phyloP scores from a whole-genome alignment of 305 asterid genomes.

The Caryopteris hybrid region DNA sequence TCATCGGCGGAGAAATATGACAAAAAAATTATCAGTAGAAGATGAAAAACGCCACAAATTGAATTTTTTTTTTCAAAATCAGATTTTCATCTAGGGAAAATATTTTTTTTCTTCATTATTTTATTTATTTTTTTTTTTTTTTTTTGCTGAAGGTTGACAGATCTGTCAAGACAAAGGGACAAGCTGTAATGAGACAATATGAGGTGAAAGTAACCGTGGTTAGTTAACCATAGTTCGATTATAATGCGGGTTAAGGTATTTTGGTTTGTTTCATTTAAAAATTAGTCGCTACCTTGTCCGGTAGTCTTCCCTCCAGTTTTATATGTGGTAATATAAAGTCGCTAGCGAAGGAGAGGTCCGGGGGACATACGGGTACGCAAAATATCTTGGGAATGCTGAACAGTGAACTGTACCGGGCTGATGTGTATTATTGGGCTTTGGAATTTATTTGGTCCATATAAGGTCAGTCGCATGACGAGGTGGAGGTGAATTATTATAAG shows the following conservation, averaged over 20 bases:
- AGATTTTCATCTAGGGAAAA: conserved; percentile 14
- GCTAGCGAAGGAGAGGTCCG: no score
- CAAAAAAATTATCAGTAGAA: conserved; percentile 3
- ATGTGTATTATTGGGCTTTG: no score
- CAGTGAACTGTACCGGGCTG: no score
- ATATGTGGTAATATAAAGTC: background rate
- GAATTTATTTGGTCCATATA: no score
- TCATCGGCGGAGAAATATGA: background rate
- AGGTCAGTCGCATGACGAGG: no score
- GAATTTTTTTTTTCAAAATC: background rate
- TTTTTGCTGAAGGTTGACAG: conserved; percentile 8
- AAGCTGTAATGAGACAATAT: background rate
- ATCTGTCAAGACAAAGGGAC: conserved; percentile 25
- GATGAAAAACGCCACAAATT: background rate
- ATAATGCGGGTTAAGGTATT: conserved; percentile 14
- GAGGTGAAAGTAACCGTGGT: conserved; percentile 36
- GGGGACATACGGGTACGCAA: no score
- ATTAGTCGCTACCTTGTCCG: background rate
- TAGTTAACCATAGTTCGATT: conserved; percentile 21
- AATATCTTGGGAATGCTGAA: no score
- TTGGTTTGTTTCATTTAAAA: background rate
- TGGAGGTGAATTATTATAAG: no score
- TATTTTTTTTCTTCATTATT: background rate
- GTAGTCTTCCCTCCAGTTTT: conserved; percentile 14
- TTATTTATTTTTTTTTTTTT: no score